Percentiles rank a stretch among this genome's conserved stretches.
phyloP scores from a whole-genome alignment of 108 stramenopile genomes.

The Cyclostephanos tholiformis region DNA sequence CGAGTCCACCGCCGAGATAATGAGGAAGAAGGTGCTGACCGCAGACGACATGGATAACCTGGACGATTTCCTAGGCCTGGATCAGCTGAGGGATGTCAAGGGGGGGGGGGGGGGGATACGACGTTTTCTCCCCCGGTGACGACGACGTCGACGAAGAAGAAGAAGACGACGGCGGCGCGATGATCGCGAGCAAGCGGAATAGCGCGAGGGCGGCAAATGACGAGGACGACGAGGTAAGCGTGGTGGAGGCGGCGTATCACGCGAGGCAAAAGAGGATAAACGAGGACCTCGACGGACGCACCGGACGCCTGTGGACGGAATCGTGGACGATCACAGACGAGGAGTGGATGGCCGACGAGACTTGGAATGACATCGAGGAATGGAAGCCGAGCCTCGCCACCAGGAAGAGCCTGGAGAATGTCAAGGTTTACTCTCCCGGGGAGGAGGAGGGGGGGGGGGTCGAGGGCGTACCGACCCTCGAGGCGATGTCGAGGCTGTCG shows the following conservation, averaged over 20 bases:
- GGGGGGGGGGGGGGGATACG: neutral
- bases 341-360: constrained; percentile 57
- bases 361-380: constrained; percentile 66
- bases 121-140: constrained; percentile 3
- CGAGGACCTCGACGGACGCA: constrained; percentile 52
- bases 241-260: neutral
- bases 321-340: constrained; percentile 68
- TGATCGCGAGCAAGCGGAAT: constrained; percentile 24
- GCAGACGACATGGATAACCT: constrained; percentile 31
- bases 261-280: constrained; percentile 46
- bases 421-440: constrained; percentile 33
- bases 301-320: constrained; percentile 68
- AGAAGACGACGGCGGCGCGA: constrained; percentile 8
- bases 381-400: constrained; percentile 71
- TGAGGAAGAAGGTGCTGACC: constrained; percentile 5
- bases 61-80: constrained; percentile 1
- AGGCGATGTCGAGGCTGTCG: constrained; percentile 47
- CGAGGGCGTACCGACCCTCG: constrained; percentile 71
- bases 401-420: constrained; percentile 68
- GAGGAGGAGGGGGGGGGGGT: neutral
- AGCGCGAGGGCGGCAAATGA: constrained; percentile 7
- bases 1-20: neutral
- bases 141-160: constrained; percentile 20
- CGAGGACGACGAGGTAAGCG: too few species aligned
- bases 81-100: neutral